Evolutionary conservation across 176 grass and related monocot species (phyloP), one percentile per base, ranked within the genome.

Genomic region (Urochloa ruziziensis): DNA sequence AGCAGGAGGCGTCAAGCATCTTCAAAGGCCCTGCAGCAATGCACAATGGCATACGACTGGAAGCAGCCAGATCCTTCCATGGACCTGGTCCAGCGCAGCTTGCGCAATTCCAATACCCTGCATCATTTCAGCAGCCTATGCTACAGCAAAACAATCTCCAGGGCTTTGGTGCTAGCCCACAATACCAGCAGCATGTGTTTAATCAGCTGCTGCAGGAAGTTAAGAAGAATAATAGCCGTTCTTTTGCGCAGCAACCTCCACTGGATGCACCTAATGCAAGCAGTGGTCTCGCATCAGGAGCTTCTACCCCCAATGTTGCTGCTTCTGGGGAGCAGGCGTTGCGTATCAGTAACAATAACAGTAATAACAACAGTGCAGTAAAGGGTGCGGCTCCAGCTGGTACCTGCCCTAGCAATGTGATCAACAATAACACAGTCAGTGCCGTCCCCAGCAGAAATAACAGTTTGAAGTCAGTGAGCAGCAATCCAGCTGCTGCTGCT

Each of bases 191-290:
- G 23, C 97, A 92, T 80, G 88, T 89, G 40, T 44, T 94, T 52
- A 92, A 99, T 80, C 91, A 99, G 81, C 73, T 99, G 54, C 74
- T 99, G 78, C 93, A 99, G 73, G 97, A 96, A 78, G 88, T 92
- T 30, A 92, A 90, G n/a, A n/a, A 92, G 73, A 91, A 93, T n/a
- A 92, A 84, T 51, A 82, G 69, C 64, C 75, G 73, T 0, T 2
- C 21, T 66, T 29, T 93, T 53, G 56, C 29, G 8, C 88, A 88
- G 27, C 90, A 94, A 24, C 76, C 81, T 3, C 62, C 77, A 65
- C 64, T 18, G 51, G 66, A 68, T 61, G 30, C 76, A 30, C 54
- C 83, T 49, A 94, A 76, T 73, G 82, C 64, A 66, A 96, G 84
- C 46, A 73, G n/a, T 52, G 73, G 86, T 78, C 34, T 82, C 2